Conservation (phyloP, 2,329 filamentous ascomycete genomes). For the Malbranchea cinnamomea region DNA sequence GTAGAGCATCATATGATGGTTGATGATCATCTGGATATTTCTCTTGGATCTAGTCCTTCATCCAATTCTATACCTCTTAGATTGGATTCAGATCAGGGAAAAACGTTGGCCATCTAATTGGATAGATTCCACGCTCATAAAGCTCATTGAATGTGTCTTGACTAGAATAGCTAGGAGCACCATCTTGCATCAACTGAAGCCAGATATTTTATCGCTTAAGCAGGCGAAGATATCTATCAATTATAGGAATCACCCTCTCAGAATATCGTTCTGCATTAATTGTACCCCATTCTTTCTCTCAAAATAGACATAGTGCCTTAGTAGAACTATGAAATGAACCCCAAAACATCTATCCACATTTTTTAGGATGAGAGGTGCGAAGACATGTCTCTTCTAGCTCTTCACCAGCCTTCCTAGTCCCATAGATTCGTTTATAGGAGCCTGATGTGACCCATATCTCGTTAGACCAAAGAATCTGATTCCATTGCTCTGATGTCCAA, state of each 20-base stretch:
- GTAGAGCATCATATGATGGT: no score
- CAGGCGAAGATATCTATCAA: not conserved
- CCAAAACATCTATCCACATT: not conserved
- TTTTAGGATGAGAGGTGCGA: not conserved
- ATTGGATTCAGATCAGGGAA: not conserved
- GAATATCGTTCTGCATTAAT: not conserved
- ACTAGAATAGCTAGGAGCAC: not conserved
- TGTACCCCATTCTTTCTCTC: conserved; percentile 1
- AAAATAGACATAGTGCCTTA: not conserved
- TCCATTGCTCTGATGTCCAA: not conserved
- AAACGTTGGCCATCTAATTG: not conserved
- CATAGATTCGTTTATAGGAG: not conserved
- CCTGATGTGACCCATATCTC: conserved; percentile 1
- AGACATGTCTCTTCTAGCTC: not conserved
- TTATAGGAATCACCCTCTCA: not conserved
- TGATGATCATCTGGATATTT: no score
- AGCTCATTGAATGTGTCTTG: not conserved
- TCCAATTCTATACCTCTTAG: not conserved
- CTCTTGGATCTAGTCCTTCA: conserved; percentile 2
- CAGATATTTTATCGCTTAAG: no score
- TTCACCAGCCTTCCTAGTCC: not conserved
- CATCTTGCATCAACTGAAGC: not conserved
- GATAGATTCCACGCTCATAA: not conserved
- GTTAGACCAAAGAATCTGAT: not conserved
- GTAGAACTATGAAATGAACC: not conserved